Percentiles rank a stretch among this genome's conserved stretches.
Evolutionary conservation across 163 green algal genomes (phyloP).

Genomic region (Picocystis sp.): DNA sequence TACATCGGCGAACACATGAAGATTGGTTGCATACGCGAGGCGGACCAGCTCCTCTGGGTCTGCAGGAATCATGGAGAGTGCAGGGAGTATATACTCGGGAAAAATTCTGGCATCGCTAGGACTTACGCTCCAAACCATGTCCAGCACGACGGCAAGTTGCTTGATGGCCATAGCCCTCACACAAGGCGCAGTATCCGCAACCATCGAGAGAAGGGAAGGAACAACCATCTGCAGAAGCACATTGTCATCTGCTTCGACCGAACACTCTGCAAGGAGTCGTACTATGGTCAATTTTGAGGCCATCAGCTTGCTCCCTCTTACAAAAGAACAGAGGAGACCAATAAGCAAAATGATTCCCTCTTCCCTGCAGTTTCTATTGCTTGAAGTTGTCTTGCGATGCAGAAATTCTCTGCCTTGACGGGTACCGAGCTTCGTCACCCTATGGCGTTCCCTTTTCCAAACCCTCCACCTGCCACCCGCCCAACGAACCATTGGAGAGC

Average conservation of each 20-base stretch:
- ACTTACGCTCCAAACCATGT: constrained; percentile 19
- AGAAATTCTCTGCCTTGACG: no score
- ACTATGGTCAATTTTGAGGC: constrained; percentile 46
- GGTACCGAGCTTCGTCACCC: no score
- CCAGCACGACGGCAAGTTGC: constrained; percentile 17
- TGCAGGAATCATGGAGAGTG: constrained; percentile 58
- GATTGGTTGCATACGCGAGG: constrained; percentile 34
- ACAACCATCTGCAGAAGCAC: constrained; percentile 53
- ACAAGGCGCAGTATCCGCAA: constrained; percentile 3
- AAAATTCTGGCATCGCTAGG: constrained; percentile 52
- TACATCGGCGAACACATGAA: constrained; percentile 36
- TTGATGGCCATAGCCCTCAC: constrained; percentile 20
- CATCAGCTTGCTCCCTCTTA: constrained; percentile 44
- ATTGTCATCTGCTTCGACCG: constrained; percentile 43
- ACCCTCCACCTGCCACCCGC: no score
- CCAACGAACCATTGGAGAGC: no score
- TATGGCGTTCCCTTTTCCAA: no score
- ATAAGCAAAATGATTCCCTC: constrained; percentile 22
- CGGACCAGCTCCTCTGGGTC: constrained; percentile 65
- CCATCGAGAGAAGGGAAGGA: constrained; percentile 53
- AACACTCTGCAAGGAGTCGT: constrained; percentile 32
- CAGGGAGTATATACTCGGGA: constrained; percentile 83
- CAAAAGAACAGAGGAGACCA: constrained; percentile 59
- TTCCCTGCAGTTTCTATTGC: not conserved
- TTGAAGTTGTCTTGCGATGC: not conserved